These are phyloP conservation scores for Mycena crocata DNA, from an alignment of 768 basidiomycete genomes.

Conservation along the genomic window DNA sequence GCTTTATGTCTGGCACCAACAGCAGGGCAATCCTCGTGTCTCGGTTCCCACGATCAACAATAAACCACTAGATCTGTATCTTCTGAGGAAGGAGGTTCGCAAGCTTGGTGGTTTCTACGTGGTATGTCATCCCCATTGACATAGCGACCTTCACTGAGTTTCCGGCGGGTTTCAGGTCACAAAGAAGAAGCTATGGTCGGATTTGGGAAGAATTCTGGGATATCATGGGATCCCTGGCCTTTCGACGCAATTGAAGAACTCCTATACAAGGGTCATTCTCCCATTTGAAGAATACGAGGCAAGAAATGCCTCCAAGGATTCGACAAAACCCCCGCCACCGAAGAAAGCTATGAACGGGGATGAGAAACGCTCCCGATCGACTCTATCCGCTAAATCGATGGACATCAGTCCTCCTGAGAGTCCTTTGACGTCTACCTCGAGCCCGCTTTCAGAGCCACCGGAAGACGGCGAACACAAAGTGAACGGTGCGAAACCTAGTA, in stretches of 20 bases:
- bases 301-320: slow-evolving; percentile 28
- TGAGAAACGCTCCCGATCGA: slow-evolving; percentile 54
- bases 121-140: slow-evolving; percentile 59
- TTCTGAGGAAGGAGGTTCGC: slow-evolving; percentile 91
- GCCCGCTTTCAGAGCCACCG: slow-evolving; percentile 82
- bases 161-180: slow-evolving; percentile 69
- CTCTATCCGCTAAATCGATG: slow-evolving; percentile 46
- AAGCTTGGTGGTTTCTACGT: slow-evolving; percentile 88
- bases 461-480: slow-evolving; percentile 76
- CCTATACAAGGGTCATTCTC: slow-evolving; percentile 90
- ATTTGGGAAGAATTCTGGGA: slow-evolving; percentile 84
- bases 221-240: slow-evolving; percentile 86
- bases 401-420: slow-evolving; percentile 76
- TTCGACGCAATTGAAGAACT: slow-evolving; percentile 88
- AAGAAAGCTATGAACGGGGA: slow-evolving; percentile 61
- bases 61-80: slow-evolving; percentile 93
- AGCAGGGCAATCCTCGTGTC: slow-evolving; percentile 91
- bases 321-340: slow-evolving; percentile 36
- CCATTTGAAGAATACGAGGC: slow-evolving; percentile 94
- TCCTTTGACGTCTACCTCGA: slow-evolving; percentile 82
- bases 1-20: slow-evolving; percentile 95
- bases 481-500: slow-evolving; percentile 54
- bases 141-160: slow-evolving; percentile 24
- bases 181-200: slow-evolving; percentile 87
- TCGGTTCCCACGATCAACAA: slow-evolving; percentile 95